Evolutionary conservation across 345 rosid genomes (phyloP), one percentile per base, ranked within the genome.

Genomic region (Aquilaria malaccensis): DNA sequence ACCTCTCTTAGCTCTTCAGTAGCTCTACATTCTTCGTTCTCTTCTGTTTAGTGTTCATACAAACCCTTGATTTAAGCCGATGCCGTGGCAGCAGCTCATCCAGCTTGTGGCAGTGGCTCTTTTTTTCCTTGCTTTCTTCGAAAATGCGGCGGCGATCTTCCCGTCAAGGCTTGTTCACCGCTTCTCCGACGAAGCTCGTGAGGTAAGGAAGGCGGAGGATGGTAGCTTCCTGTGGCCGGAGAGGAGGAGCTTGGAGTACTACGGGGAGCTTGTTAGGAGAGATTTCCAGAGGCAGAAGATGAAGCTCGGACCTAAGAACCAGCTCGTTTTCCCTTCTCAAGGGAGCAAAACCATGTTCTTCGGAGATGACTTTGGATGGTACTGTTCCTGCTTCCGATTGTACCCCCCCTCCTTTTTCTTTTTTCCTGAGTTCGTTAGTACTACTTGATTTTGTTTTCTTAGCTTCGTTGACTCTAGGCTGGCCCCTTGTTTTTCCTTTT

Each of bases 321-420:
- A 75, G 65, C 41, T 75, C 4, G 83, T 91, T 45, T 81, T 85
- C 72, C 95, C 96, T 71, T 82, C 92, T 15, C 80, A 92, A 74
- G 98, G 98, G 53, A 78, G 95, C 75, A 77, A 72, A 59, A 82
- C 86, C 54, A 58, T 85, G 83, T 75, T 83, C 53, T 46, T 79
- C 10, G 98, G 98, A 13, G 70, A 91, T 62, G 81, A 86, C 53
- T 84, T 85, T 58, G 91, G 85, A 73, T 91, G 96, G 98, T 91
- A 73, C 60, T 43, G 56, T 55, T 50, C 55, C 53, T 51, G 45
- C 59, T 32, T 9, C 13, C 55, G 47, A 22, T 30, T 70, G 51
- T 58, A 57, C 45, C 32, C 37, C 32, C 50, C 31, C 51, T 37
- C 47, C 30, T 30, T 45, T 51, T 30, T 45, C 46, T 43, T 41